Base-by-base conservation (phyloP, 2,329 filamentous ascomycete genomes). In the Eurotiales sp. region DNA sequence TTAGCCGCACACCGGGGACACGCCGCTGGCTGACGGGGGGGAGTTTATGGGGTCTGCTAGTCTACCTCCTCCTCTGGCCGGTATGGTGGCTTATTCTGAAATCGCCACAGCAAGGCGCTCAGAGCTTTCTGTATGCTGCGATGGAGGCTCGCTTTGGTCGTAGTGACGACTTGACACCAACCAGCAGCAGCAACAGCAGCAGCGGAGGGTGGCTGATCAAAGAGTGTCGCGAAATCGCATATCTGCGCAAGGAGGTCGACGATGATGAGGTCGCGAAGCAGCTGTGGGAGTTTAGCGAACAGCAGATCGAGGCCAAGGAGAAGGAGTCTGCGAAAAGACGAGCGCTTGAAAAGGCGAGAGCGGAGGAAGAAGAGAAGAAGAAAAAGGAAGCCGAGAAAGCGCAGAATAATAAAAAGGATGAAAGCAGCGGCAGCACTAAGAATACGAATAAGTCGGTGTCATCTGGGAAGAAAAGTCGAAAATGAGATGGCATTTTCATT, bases 21-120 rank as follows among this genome's bases (percentile, higher is more conserved):
- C 82, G 89, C 40, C 81, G 90, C 52, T 97, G 90, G 86, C 74
- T 99, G 23, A 90, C 88, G 0, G 80, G 89, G 27, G 93, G 93
- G 6, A 88, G 88, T 3, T 75, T 99, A 0, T 84, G 83, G 79
- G 91, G 91, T 0, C 75, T 99, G 17, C 68, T 84, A 0, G 44
- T 89, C 15, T 99, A 99, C 69, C 67, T 96, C 7, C 40, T 86
- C 10, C 82, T 83, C 29, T 99, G 92, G 77, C 79, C 87, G 1
- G 58, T 95, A 0, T 89, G 88, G 68, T 97, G 92, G 89, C 69
- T 99, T 19, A 68, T 96, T 1, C 76, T 99, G 48, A 97, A 99
- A 70, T 91, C 87, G 29, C 82, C 90, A 0, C 73, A 84, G 47
- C 85, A 88, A 72, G 93, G 89, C 2, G 88, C 92, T 0, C 91